Evolutionary conservation across 2,329 filamentous ascomycete species (phyloP), one percentile per base, ranked within the genome.

Genomic region (Colletotrichum spaethianum): DNA sequence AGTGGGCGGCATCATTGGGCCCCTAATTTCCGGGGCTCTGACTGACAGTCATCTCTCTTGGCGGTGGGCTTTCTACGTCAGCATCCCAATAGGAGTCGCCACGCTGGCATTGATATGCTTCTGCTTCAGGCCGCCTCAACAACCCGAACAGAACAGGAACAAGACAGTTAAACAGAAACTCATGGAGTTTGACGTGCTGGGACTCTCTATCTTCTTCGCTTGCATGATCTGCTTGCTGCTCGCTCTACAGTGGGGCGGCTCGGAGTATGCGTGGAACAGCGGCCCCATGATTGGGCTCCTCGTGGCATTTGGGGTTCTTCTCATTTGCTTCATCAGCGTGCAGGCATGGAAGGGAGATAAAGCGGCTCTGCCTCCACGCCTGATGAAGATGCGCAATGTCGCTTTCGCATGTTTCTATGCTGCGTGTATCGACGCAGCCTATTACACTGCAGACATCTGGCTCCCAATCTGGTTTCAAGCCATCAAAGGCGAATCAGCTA

Each of bases 241-340:
- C 11, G 85, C 85, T 9, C 77, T 87, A 14, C 83, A 86, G 67
- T 86, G 83, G 84, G 82, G 82, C 56, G 82, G 81, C 5, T 77
- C 74, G 8, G 77, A 75, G 31, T 81, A 81, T 56, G 42, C 78
- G 0, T 83, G 82, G 82, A 76, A 67, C 23, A 74, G 76, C 46
- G 78, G 72, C 7, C 78, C 76, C 16, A 78, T 83, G 64, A 79
- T 83, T 42, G 79, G 65, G 6, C 78, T 83, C 4, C 75, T 83
- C 26, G 77, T 82, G 69, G 67, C 80, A 0, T 78, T 80, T 8
- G 77, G 66, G 1, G 70, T 83, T n/a, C 73, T 83, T 6, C 69
- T 78, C 31, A 55, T 74, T 33, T 62, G 50, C 12, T 83, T 82
- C 52, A 68, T 80, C 26, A 74, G 44, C 23, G 72, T 83, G n/a